Evolutionary conservation across 176 grass and related monocot genomes (phyloP), one percentile per base, ranked within the genome.

Genomic region (Oryza punctata): DNA sequence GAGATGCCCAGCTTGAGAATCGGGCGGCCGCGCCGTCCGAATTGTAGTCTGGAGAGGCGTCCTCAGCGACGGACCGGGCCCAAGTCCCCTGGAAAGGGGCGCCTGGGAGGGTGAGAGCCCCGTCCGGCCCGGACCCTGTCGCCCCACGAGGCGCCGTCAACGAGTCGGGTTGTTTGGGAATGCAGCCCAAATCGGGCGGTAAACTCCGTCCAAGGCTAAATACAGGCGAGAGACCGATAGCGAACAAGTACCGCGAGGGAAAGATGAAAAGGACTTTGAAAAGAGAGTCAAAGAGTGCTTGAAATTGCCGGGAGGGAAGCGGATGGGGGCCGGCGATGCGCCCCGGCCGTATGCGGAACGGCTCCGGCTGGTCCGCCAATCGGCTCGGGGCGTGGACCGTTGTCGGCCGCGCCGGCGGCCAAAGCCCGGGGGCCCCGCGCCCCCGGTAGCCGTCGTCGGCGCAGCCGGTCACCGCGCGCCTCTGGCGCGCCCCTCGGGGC

Each of bases 281-380:
- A 91, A 91, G 89, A 91, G 81, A 91, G 85, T 85, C 77, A 91
- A 88, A 88, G 70, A 91, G 85, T 91, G 71, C 85, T 85, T 91
- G 85, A 91, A 91, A 91, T 91, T 91, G 80, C 80, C 80, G 64
- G 76, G 87, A 87, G 84, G 87, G 91, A 92, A 89, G 90, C 90
- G 84, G 87, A 89, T 92, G 87, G 87, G 87, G 90, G 90, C 72
- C 75, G 90, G 86, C 86, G 86, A 71, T 80, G 86, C 64, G 41
- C 73, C 90, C 24, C 75, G 87, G 81, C 69, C 57, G 40, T 64
- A 88, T 75, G 86, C 86, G 79, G 73, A 78, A 78, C 78, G 47
- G 63, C 59, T 65, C 2, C 2, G 46, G 69, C 69, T 45, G 69
- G 76, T 80, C 85, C 59, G 68, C 85, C 59, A 7, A 21, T 86